phyloP scores from a whole-genome alignment of 2,329 filamentous ascomycete genomes.

The Stylonectria norvegica region DNA sequence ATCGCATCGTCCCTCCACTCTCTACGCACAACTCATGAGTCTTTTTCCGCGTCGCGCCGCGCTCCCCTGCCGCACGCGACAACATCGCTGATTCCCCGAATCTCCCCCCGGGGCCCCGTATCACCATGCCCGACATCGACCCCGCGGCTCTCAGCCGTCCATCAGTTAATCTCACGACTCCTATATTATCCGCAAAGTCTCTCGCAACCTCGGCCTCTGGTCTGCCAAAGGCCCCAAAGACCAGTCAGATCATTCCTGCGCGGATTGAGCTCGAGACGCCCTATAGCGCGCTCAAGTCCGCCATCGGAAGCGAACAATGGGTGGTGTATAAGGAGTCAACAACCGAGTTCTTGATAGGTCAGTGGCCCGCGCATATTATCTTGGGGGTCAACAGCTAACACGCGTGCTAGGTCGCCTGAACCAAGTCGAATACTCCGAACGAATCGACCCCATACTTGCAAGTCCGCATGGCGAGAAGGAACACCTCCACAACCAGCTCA shows the following conservation, averaged over 20 bases:
- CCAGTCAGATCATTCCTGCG: slow-evolving; percentile 59
- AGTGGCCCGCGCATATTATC: slow-evolving; percentile 5
- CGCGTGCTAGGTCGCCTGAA: slow-evolving; percentile 55
- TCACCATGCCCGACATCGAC: slow-evolving; percentile 65
- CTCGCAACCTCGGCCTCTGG: slow-evolving; percentile 51
- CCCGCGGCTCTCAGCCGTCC: slow-evolving; percentile 65
- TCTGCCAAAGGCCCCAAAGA: slow-evolving; percentile 53
- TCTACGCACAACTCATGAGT: slow-evolving; percentile 44
- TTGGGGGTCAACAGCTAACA: slow-evolving; percentile 26
- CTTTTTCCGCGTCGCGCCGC: slow-evolving; percentile 42
- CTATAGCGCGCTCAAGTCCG: slow-evolving; percentile 58
- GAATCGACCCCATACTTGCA: slow-evolving; percentile 58
- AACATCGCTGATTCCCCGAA: slow-evolving; percentile 27
- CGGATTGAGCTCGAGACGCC: slow-evolving; percentile 66
- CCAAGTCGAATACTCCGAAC: slow-evolving; percentile 56
- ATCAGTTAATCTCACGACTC: slow-evolving; percentile 55
- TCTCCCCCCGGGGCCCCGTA: slow-evolving; percentile 8
- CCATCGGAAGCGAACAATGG: slow-evolving; percentile 61
- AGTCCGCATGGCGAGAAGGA: slow-evolving; percentile 58
- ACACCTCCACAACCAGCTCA: slow-evolving; percentile 65
- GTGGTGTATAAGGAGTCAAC: slow-evolving; percentile 60
- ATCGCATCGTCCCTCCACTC: slow-evolving; percentile 41
- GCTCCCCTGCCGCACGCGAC: slow-evolving; percentile 48
- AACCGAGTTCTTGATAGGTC: slow-evolving; percentile 62
- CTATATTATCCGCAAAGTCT: slow-evolving; percentile 55